Percentiles rank a stretch among this genome's conserved stretches.
Evolutionary conservation across 805 yeast species (phyloP).

Genomic region (Saturnispora sanitii): DNA sequence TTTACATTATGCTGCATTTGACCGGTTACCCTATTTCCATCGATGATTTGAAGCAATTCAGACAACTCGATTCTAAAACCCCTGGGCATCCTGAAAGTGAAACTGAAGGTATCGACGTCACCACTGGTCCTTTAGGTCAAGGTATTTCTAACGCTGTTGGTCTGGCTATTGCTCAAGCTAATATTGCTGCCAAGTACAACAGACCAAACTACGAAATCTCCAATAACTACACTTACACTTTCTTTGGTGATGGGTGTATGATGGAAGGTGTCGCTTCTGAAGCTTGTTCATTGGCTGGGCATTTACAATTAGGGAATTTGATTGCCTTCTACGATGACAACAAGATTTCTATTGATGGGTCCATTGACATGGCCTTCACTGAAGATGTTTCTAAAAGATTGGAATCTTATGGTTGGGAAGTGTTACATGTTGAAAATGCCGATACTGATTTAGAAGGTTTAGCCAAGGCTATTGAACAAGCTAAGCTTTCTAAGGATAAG

Average conservation of each 20-base stretch:
- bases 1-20: constrained; percentile 77
- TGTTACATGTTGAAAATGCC: constrained; percentile 67
- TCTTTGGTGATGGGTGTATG: constrained; percentile 96
- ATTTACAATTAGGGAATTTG: constrained; percentile 83
- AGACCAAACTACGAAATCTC: constrained; percentile 69
- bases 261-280: constrained; percentile 97
- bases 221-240: constrained; percentile 65
- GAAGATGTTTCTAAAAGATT: constrained; percentile 82
- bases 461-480: constrained; percentile 61
- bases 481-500: constrained; percentile 67
- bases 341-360: constrained; percentile 94
- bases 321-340: constrained; percentile 95
- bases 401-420: constrained; percentile 93
- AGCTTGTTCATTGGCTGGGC: constrained; percentile 93
- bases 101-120: constrained; percentile 88
- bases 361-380: constrained; percentile 80
- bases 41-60: constrained; percentile 82
- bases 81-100: constrained; percentile 98
- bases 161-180: constrained; percentile 87
- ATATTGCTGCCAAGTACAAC: constrained; percentile 87
- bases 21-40: constrained; percentile 72
- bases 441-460: constrained; percentile 68
- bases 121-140: constrained; percentile 98
- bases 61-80: constrained; percentile 82
- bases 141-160: constrained; percentile 97